Conservation (phyloP, 108 stramenopile species). For the Pseudonitzschia pungens region DNA sequence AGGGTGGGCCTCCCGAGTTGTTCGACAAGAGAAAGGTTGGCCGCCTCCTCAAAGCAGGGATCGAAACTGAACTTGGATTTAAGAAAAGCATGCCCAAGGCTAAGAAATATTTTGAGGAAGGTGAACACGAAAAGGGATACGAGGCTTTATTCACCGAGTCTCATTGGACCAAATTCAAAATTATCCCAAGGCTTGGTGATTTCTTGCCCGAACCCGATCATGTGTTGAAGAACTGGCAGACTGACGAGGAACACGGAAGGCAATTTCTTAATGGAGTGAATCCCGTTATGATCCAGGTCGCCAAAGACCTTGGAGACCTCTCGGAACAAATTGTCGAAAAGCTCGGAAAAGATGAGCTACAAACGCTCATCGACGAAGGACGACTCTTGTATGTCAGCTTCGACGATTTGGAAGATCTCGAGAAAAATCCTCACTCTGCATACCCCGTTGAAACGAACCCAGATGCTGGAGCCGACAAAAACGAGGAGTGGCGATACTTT, state of each 20-base stretch:
- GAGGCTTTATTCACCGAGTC: too few relatives aligned
- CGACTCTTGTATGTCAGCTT: background rate
- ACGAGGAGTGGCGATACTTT: conserved; percentile 7
- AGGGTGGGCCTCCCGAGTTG: too few relatives aligned
- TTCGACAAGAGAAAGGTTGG: too few relatives aligned
- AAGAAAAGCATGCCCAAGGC: too few relatives aligned
- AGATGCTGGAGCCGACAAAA: background rate
- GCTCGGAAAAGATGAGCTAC: background rate
- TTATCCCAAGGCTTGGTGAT: too few relatives aligned
- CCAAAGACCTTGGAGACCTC: conserved; percentile 5
- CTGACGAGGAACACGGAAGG: conserved; percentile 12
- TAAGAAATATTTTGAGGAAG: too few relatives aligned
- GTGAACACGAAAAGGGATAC: too few relatives aligned
- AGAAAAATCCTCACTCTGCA: too few relatives aligned
- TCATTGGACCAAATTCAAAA: too few relatives aligned
- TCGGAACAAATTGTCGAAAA: conserved; percentile 1
- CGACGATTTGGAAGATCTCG: background rate
- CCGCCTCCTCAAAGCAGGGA: too few relatives aligned
- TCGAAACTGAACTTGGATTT: too few relatives aligned
- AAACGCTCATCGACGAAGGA: background rate
- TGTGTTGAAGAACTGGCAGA: conserved; percentile 6
- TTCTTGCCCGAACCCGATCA: background rate
- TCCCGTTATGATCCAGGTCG: conserved; percentile 26
- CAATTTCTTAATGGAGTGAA: conserved; percentile 18
- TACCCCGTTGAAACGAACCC: too few relatives aligned